These are phyloP conservation scores for Diaporthe velutina DNA, from an alignment of 2,329 filamentous ascomycete genomes.

Conservation along the genomic window DNA sequence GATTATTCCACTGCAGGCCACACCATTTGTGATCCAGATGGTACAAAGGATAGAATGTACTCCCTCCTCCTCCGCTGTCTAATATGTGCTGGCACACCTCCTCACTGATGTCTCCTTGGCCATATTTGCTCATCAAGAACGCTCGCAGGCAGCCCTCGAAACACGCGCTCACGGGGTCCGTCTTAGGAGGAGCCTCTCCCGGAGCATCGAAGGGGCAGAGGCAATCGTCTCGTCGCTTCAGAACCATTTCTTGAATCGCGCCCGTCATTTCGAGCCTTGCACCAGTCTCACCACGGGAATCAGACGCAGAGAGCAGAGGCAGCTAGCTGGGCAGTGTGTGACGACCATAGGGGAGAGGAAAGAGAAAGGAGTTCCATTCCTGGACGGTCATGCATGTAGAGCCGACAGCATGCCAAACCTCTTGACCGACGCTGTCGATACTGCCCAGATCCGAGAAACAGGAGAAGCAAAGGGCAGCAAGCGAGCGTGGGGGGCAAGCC, in stretches of 20 bases:
- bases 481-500: constrained; percentile 18
- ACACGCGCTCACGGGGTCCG: constrained; percentile 9
- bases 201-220: constrained; percentile 36
- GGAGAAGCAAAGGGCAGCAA: constrained; percentile 23
- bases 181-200: background rate
- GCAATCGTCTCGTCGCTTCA: constrained; percentile 26
- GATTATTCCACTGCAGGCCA: constrained; percentile 56
- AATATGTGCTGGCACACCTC: constrained; percentile 31
- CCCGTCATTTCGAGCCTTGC: background rate
- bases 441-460: constrained; percentile 3
- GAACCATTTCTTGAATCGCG: constrained; percentile 14
- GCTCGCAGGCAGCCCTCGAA: constrained; percentile 23
- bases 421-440: background rate
- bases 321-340: constrained; percentile 7
- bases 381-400: constrained; percentile 1
- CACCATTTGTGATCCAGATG: constrained; percentile 65
- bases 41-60: constrained; percentile 59
- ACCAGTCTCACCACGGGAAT: background rate
- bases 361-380: constrained; percentile 31
- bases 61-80: constrained; percentile 17
- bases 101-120: constrained; percentile 14
- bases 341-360: background rate
- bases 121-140: constrained; percentile 29
- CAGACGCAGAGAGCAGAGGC: background rate
- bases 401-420: constrained; percentile 18